Evolutionary conservation across 129 eudicot species (phyloP).

Genomic region (Calendula officinalis): DNA sequence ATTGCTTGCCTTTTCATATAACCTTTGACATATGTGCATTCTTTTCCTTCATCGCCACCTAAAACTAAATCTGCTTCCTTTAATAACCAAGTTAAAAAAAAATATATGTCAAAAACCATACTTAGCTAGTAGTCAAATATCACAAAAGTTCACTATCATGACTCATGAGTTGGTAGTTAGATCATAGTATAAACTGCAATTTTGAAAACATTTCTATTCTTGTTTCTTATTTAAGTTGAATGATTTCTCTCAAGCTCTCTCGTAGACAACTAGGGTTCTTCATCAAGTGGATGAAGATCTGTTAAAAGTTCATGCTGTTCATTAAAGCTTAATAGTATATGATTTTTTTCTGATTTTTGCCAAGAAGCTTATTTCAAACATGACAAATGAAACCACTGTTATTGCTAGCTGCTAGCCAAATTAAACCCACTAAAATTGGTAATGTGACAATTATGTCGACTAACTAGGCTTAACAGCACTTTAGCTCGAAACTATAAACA

Average conservation of each 20-base stretch:
- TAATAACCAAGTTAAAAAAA: background rate
- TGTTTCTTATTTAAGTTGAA: background rate
- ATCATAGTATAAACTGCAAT: background rate
- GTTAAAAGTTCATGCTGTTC: slow-evolving; percentile 2
- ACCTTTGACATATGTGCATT: slow-evolving; percentile 84
- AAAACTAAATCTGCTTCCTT: slow-evolving; percentile 96
- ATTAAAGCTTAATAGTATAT: background rate
- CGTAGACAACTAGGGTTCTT: background rate
- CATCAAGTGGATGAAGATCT: background rate
- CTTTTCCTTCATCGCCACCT: slow-evolving; percentile 97
- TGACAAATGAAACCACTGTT: background rate
- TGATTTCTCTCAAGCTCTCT: background rate
- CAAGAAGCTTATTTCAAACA: slow-evolving; percentile 4
- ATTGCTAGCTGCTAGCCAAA: too few relatives aligned
- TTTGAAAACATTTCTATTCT: background rate
- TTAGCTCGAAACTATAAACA: too few relatives aligned
- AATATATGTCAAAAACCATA: slow-evolving; percentile 6
- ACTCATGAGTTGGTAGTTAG: background rate
- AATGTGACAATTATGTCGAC: too few relatives aligned
- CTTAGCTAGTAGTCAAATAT: background rate
- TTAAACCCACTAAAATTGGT: too few relatives aligned
- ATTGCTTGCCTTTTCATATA: slow-evolving; percentile 96
- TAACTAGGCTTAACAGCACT: too few relatives aligned
- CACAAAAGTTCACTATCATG: slow-evolving; percentile 1
- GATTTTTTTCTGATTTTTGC: background rate